These are phyloP conservation scores for Alternaria panax DNA, from an alignment of 2,329 filamentous ascomycete species.

Conservation along the genomic window DNA sequence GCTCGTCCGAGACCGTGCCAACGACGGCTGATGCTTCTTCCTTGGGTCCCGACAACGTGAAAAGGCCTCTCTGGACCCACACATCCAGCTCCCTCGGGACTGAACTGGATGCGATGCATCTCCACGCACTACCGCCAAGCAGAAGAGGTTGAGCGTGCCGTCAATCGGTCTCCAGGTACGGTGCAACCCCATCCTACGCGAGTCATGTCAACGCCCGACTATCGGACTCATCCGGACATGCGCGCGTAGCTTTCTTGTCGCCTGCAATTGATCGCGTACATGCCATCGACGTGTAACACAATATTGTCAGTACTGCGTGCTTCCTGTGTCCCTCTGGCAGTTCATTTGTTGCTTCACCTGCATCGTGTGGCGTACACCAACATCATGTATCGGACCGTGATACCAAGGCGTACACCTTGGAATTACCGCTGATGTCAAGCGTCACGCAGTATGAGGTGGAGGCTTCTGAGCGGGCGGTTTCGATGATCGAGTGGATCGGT, in stretches of 20 bases:
- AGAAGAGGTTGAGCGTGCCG: neutral
- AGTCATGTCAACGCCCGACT: neutral
- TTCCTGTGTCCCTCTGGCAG: neutral
- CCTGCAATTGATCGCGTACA: neutral
- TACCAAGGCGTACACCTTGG: neutral
- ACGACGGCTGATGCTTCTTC: conserved; percentile 3
- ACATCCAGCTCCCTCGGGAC: neutral
- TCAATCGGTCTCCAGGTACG: neutral
- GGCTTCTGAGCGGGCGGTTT: neutral
- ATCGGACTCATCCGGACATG: neutral
- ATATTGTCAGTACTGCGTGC: neutral
- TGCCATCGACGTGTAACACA: neutral
- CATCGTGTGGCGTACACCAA: neutral
- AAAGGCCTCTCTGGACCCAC: neutral
- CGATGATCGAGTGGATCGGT: neutral
- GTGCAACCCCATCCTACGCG: neutral
- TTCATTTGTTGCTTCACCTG: neutral
- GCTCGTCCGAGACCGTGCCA: conserved; percentile 1
- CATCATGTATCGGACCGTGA: neutral
- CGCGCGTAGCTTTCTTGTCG: neutral
- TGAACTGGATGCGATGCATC: neutral
- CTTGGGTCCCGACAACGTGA: neutral
- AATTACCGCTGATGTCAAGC: neutral
- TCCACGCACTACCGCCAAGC: neutral
- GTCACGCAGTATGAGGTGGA: neutral